These are phyloP conservation scores for Rhodotorula babjevae DNA, from an alignment of 768 basidiomycete genomes.

Conservation along the genomic window DNA sequence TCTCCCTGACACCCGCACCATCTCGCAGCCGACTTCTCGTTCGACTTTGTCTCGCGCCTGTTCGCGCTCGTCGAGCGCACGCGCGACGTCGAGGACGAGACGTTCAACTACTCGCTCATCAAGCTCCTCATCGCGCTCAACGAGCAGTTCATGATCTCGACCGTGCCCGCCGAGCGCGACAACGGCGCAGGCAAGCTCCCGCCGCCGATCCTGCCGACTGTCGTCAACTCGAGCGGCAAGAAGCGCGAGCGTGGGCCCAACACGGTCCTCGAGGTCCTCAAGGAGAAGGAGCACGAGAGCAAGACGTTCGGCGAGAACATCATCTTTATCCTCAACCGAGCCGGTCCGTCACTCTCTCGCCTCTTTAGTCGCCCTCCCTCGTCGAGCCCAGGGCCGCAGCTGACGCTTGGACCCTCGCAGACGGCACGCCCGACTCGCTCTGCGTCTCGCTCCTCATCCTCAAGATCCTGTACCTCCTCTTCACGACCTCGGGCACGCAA, in stretches of 20 bases:
- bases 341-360: slow-evolving; percentile 57
- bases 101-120: slow-evolving; percentile 91
- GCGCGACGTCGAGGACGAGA: slow-evolving; percentile 77
- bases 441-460: slow-evolving; percentile 92
- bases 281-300: slow-evolving; percentile 75
- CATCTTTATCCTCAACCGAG: slow-evolving; percentile 97
- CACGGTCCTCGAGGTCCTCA: slow-evolving; percentile 73
- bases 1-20: not conserved
- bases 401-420: slow-evolving; percentile 53
- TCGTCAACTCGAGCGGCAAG: not conserved
- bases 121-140: slow-evolving; percentile 89
- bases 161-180: slow-evolving; percentile 3
- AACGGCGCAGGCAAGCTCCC: slow-evolving; percentile 14
- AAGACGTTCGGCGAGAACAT: slow-evolving; percentile 97
- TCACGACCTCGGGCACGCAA: slow-evolving; percentile 83
- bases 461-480: slow-evolving; percentile 89
- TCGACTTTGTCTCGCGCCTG: slow-evolving; percentile 77
- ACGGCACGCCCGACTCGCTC: slow-evolving; percentile 78
- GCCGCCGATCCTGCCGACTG: slow-evolving; percentile 32
- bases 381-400: not conserved
- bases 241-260: slow-evolving; percentile 52
- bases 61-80: slow-evolving; percentile 94
- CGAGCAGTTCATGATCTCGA: slow-evolving; percentile 91
- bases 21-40: slow-evolving; percentile 66
- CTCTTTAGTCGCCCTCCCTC: not conserved